Conservation (phyloP, 148 eudicot species). For the Mesembryanthemum crystallinum region DNA sequence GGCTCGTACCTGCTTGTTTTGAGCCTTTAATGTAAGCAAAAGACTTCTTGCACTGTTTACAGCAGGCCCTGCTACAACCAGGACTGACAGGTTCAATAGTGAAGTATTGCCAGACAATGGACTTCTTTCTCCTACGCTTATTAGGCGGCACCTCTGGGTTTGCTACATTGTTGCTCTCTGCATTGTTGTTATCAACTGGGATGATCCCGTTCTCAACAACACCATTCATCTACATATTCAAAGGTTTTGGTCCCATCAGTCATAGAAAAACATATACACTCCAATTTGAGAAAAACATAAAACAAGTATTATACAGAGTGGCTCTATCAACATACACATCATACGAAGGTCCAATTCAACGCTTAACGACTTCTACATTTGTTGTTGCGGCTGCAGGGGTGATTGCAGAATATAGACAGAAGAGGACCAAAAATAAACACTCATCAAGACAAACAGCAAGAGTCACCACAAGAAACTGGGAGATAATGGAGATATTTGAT, state of each 20-base stretch:
- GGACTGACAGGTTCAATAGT: conserved; percentile 48
- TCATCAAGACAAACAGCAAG: neutral
- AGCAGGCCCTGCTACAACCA: conserved; percentile 56
- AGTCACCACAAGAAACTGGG: neutral
- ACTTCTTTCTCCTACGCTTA: conserved; percentile 67
- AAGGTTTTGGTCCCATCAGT: neutral
- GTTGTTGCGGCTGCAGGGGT: neutral
- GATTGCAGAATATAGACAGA: neutral
- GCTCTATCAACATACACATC: no score
- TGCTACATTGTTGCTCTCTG: conserved; percentile 26
- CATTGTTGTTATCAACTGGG: conserved; percentile 23
- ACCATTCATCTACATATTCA: conserved; percentile 33
- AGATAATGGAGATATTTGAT: neutral
- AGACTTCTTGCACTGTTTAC: conserved; percentile 77
- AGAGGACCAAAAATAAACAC: no score
- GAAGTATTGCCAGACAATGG: conserved; percentile 84
- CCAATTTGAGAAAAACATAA: neutral
- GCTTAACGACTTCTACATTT: neutral
- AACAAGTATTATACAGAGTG: no score
- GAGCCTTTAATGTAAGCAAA: conserved; percentile 75
- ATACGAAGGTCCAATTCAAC: neutral
- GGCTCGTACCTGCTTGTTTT: conserved; percentile 84
- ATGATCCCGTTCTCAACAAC: conserved; percentile 10
- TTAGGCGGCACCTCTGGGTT: conserved; percentile 36
- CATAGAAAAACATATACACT: neutral